Conservation (phyloP, 164 flowering plant species). For the Aristolochia contorta region DNA sequence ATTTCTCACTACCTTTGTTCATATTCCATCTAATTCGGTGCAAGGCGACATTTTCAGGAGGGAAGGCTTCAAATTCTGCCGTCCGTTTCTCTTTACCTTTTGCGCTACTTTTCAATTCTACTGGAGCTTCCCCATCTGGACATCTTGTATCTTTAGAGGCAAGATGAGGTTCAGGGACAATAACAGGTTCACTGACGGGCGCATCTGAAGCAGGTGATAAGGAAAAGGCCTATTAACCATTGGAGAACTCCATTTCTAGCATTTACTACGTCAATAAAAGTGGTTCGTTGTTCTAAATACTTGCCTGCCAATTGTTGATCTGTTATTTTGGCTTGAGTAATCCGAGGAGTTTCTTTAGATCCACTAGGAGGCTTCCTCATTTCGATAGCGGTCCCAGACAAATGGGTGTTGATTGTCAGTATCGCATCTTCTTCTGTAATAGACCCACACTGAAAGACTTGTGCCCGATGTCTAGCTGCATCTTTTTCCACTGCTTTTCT, state of each 20-base stretch:
- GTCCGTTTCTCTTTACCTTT: slow-evolving; percentile 6
- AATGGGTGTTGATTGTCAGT: slow-evolving; percentile 41
- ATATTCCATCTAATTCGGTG: slow-evolving; percentile 93
- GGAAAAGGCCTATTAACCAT: background rate
- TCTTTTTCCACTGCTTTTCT: slow-evolving; percentile 64
- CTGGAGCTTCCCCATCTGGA: slow-evolving; percentile 8
- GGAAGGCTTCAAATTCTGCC: slow-evolving; percentile 30
- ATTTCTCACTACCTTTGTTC: slow-evolving; percentile 87
- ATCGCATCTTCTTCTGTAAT: slow-evolving; percentile 40
- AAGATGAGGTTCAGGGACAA: background rate
- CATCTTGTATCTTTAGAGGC: slow-evolving; percentile 6
- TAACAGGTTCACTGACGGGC: background rate
- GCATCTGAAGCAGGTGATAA: background rate
- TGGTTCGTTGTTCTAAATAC: background rate
- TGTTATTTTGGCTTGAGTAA: slow-evolving; percentile 1
- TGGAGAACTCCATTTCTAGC: background rate
- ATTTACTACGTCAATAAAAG: background rate
- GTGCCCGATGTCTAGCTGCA: slow-evolving; percentile 42
- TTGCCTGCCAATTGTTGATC: background rate
- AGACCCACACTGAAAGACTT: slow-evolving; percentile 63
- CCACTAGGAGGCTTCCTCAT: slow-evolving; percentile 32
- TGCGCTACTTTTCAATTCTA: slow-evolving; percentile 5
- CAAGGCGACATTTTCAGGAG: slow-evolving; percentile 67
- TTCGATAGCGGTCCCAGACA: slow-evolving; percentile 26
- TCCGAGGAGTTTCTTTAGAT: slow-evolving; percentile 23